A percentile compares a stretch with the other conserved stretches of the same genome.
Conservation (phyloP, 768 basidiomycete species). For the Daedaleopsis sinensis region DNA sequence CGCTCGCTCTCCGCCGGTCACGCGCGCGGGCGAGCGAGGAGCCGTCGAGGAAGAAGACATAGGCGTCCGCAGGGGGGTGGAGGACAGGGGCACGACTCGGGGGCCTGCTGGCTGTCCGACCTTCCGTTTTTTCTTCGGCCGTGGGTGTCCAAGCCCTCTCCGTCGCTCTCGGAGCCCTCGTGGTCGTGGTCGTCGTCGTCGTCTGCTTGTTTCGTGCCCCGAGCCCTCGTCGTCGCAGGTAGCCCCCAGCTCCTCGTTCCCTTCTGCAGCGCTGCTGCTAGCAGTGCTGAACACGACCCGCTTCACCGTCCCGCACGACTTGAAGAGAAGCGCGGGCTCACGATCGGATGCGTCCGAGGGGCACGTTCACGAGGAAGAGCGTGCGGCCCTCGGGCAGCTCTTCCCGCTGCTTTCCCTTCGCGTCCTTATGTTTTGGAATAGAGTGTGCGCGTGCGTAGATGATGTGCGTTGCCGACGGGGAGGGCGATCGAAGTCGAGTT, state of each 20-base stretch:
- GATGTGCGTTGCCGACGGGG: slow-evolving; percentile 56
- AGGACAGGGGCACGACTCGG: slow-evolving; percentile 63
- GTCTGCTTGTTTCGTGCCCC: slow-evolving; percentile 30
- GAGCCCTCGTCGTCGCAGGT: slow-evolving; percentile 44
- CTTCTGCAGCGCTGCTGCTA: slow-evolving; percentile 42
- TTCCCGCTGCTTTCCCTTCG: slow-evolving; percentile 25
- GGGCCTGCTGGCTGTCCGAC: slow-evolving; percentile 39
- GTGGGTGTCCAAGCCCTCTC: slow-evolving; percentile 40
- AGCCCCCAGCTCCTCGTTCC: slow-evolving; percentile 28
- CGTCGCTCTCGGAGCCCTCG: slow-evolving; percentile 38
- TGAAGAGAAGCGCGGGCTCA: slow-evolving; percentile 79
- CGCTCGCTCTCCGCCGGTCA: slow-evolving; percentile 64
- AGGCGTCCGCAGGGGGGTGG: slow-evolving; percentile 60
- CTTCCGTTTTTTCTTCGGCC: slow-evolving; percentile 38
- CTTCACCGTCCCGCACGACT: slow-evolving; percentile 76
- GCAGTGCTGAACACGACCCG: slow-evolving; percentile 54
- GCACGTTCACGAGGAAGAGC: slow-evolving; percentile 87
- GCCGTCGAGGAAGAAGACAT: slow-evolving; percentile 71
- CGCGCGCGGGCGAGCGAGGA: slow-evolving; percentile 68
- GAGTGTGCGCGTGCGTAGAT: slow-evolving; percentile 77
- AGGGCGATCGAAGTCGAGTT: slow-evolving; percentile 38
- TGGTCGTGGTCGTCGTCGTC: no score
- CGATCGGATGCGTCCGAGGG: slow-evolving; percentile 86
- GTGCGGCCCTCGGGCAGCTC: slow-evolving; percentile 63
- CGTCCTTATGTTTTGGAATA: slow-evolving; percentile 44